Evolutionary conservation across 2,329 filamentous ascomycete genomes (phyloP).

Genomic region (Aspergillus nomiae): DNA sequence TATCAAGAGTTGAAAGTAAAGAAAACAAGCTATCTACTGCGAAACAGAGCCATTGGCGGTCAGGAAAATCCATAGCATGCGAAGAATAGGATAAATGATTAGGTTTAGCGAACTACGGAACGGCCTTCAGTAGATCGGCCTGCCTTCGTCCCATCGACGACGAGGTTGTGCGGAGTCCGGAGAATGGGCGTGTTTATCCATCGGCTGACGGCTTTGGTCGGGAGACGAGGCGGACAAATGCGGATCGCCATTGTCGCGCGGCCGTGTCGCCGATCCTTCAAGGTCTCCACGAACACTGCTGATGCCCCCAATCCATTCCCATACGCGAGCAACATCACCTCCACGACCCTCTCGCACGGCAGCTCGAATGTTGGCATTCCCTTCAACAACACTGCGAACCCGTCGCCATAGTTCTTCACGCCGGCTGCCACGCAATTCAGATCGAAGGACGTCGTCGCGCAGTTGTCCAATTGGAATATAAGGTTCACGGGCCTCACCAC

Average conservation of each 20-base stretch:
- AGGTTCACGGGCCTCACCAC: constrained; percentile 67
- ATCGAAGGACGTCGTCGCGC: constrained; percentile 83
- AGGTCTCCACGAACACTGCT: constrained; percentile 48
- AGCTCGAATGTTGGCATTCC: constrained; percentile 86
- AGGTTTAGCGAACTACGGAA: background rate
- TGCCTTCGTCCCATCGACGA: constrained; percentile 45
- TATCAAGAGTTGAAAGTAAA: background rate
- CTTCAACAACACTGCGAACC: constrained; percentile 83
- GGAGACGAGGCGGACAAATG: constrained; percentile 29
- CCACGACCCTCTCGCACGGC: constrained; percentile 66
- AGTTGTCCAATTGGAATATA: constrained; percentile 88
- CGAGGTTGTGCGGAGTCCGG: constrained; percentile 31
- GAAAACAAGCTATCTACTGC: background rate
- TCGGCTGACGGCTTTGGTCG: constrained; percentile 20
- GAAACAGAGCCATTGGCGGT: background rate
- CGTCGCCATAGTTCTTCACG: constrained; percentile 81
- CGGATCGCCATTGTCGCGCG: constrained; percentile 30
- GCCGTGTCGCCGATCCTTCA: constrained; percentile 26
- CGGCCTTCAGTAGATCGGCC: constrained; percentile 41
- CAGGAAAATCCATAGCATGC: background rate
- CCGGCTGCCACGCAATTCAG: constrained; percentile 74
- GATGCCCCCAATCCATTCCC: constrained; percentile 69
- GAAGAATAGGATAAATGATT: background rate
- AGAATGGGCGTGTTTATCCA: constrained; percentile 20
- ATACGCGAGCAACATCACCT: constrained; percentile 61